Conservation (phyloP, 1,139 yeast genomes). For the Nematodospora anomalae region DNA sequence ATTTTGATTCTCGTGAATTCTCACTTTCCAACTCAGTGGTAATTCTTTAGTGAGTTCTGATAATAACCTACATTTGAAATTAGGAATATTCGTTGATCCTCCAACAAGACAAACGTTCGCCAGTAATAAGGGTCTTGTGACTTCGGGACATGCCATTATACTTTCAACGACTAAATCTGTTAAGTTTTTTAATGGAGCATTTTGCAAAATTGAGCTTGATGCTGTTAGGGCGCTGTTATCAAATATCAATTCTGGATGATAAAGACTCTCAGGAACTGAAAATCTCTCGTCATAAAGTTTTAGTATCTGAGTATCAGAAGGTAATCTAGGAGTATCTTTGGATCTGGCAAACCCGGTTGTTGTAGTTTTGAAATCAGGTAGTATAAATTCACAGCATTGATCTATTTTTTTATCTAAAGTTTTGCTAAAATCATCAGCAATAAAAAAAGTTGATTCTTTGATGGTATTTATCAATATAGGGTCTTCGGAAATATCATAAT, state of each 20-base stretch:
- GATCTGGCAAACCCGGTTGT: conserved; percentile 59
- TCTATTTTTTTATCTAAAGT: conserved; percentile 44
- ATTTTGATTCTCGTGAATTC: conserved; percentile 34
- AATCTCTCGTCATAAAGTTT: conserved; percentile 80
- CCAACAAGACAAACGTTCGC: conserved; percentile 83
- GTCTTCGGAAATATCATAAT: conserved; percentile 92
- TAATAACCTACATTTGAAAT: conserved; percentile 60
- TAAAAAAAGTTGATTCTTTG: conserved; percentile 77
- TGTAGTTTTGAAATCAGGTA: conserved; percentile 86
- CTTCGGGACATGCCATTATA: conserved; percentile 69
- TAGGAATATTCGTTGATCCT: conserved; percentile 73
- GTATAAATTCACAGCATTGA: conserved; percentile 59
- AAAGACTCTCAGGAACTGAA: conserved; percentile 80
- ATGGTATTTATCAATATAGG: conserved; percentile 80
- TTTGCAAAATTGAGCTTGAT: conserved; percentile 32
- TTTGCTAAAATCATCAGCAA: conserved; percentile 63
- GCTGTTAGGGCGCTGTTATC: conserved; percentile 34
- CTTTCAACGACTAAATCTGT: conserved; percentile 77
- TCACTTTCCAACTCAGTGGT: conserved; percentile 66
- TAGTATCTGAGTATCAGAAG: conserved; percentile 60
- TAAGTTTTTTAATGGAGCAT: conserved; percentile 66
- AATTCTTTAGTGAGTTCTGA: conserved; percentile 63
- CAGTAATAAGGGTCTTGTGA: conserved; percentile 71
- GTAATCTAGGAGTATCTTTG: conserved; percentile 13
- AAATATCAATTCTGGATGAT: conserved; percentile 73